Percentiles rank a stretch among this genome's conserved stretches.
These are phyloP conservation scores for Tetracladium maxilliforme DNA, from an alignment of 2,329 filamentous ascomycete species.

Conservation along the genomic window DNA sequence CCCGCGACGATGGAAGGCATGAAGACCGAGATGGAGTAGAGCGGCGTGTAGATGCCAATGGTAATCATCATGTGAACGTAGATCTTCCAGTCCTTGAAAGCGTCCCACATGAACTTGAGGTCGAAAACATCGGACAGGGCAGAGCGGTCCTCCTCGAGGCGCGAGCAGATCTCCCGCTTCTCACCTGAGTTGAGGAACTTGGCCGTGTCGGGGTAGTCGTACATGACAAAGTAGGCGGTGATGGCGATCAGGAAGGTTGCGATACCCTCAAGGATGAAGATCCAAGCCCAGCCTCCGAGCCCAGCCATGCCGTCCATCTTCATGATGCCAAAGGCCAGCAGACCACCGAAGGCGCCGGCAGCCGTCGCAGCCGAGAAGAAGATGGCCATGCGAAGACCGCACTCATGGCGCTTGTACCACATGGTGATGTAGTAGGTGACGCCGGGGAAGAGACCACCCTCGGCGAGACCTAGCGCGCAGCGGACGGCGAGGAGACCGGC, in stretches of 20 bases:
- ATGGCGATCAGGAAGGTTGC: slow-evolving; percentile 23
- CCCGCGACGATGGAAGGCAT: slow-evolving; percentile 22
- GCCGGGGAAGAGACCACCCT: slow-evolving; percentile 51
- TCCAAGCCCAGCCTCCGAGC: slow-evolving; percentile 29
- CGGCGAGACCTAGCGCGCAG: slow-evolving; percentile 44
- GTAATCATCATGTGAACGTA: slow-evolving; percentile 11
- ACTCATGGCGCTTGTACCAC: slow-evolving; percentile 36
- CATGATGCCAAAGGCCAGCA: slow-evolving; percentile 26
- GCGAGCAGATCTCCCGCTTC: slow-evolving; percentile 8
- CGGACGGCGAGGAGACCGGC: slow-evolving; percentile 45
- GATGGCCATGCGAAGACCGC: slow-evolving; percentile 37
- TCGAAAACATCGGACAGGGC: slow-evolving; percentile 8
- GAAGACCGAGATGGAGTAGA: slow-evolving; percentile 14
- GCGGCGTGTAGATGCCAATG: slow-evolving; percentile 6
- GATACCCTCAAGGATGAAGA: slow-evolving; percentile 35
- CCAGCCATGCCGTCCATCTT: slow-evolving; percentile 26
- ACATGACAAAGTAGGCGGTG: slow-evolving; percentile 25
- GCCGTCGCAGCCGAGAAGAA: slow-evolving; percentile 42
- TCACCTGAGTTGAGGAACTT: slow-evolving; percentile 23
- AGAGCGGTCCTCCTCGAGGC: slow-evolving; percentile 6
- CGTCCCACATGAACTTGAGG: slow-evolving; percentile 19
- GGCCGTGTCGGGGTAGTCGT: slow-evolving; percentile 24
- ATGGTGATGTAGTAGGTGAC: slow-evolving; percentile 40
- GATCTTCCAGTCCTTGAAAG: slow-evolving; percentile 29
- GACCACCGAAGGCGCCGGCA: slow-evolving; percentile 32